Percentiles rank a stretch among this genome's conserved stretches.
Evolutionary conservation across 495 filamentous ascomycete genomes (phyloP).

Genomic region (Beverwykella pulmonaria): DNA sequence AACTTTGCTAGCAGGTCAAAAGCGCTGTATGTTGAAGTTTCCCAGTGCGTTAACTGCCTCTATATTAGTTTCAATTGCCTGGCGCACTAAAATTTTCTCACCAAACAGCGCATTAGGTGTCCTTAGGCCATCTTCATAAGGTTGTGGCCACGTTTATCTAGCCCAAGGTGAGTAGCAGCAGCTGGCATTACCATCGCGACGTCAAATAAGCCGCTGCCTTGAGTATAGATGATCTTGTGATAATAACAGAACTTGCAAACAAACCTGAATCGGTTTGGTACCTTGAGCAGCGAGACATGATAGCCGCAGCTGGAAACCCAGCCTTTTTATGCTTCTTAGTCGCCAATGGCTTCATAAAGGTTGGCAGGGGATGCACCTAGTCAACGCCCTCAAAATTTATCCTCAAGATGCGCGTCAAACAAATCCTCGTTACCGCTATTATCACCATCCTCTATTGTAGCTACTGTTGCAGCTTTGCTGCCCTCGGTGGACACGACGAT

Average conservation of each 20-base stretch:
- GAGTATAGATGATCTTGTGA: background rate
- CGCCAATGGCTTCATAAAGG: background rate
- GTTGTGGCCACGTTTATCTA: background rate
- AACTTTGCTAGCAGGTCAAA: constrained; percentile 10
- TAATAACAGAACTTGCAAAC: background rate
- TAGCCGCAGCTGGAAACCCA: constrained; percentile 1
- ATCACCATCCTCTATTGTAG: background rate
- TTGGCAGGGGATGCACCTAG: background rate
- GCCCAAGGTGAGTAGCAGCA: background rate
- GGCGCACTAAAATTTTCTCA: background rate
- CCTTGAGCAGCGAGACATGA: background rate
- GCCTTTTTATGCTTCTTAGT: background rate
- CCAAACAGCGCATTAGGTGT: background rate
- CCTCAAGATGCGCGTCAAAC: background rate
- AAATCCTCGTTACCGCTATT: background rate
- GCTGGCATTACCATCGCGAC: background rate
- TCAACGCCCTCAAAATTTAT: constrained; percentile 3
- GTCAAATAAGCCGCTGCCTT: background rate
- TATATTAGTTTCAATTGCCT: background rate
- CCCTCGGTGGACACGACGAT: background rate
- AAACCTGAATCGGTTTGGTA: background rate
- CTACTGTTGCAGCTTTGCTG: background rate
- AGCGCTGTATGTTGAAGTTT: background rate
- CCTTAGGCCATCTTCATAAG: background rate
- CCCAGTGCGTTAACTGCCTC: too few species aligned